Conservation (phyloP, 371 early-diverging fungal genomes). For the Blakeslea trispora region DNA sequence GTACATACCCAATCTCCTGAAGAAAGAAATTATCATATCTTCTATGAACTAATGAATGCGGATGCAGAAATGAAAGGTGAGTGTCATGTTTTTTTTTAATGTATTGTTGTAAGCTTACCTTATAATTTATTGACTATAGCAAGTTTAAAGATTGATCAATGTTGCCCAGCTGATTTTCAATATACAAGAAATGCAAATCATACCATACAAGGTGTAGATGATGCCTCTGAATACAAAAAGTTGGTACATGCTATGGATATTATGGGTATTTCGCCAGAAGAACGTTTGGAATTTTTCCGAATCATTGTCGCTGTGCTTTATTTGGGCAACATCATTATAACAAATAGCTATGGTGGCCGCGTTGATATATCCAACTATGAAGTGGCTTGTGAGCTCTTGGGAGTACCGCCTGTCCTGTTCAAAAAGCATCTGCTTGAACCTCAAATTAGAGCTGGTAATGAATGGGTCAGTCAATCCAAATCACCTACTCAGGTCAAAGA, state of each 20-base stretch:
- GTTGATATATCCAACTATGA: conserved; percentile 85
- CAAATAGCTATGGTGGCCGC: conserved; percentile 72
- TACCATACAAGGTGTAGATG: conserved; percentile 94
- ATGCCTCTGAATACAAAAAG: conserved; percentile 79
- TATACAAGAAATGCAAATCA: conserved; percentile 80
- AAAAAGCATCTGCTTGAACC: conserved; percentile 88
- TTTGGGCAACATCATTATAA: conserved; percentile 90
- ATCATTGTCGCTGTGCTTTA: conserved; percentile 94
- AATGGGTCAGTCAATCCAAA: conserved; percentile 93
- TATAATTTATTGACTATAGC: too few relatives aligned
- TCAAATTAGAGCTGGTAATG: conserved; percentile 94
- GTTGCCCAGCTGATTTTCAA: conserved; percentile 73
- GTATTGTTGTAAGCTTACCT: too few relatives aligned
- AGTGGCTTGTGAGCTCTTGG: conserved; percentile 91
- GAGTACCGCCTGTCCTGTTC: conserved; percentile 88
- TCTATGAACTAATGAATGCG: conserved; percentile 96
- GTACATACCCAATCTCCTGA: conserved; percentile 89
- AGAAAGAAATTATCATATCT: conserved; percentile 99
- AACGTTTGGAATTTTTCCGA: conserved; percentile 82
- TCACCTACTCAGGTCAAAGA: conserved; percentile 86
- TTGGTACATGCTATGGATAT: conserved; percentile 66
- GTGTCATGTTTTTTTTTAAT: too few relatives aligned
- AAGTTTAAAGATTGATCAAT: conserved; percentile 16
- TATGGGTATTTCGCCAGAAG: conserved; percentile 81
- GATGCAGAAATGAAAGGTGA: conserved; percentile 65